Conservation (phyloP, 257 asterid genomes). For the Haberlea rhodopensis region DNA sequence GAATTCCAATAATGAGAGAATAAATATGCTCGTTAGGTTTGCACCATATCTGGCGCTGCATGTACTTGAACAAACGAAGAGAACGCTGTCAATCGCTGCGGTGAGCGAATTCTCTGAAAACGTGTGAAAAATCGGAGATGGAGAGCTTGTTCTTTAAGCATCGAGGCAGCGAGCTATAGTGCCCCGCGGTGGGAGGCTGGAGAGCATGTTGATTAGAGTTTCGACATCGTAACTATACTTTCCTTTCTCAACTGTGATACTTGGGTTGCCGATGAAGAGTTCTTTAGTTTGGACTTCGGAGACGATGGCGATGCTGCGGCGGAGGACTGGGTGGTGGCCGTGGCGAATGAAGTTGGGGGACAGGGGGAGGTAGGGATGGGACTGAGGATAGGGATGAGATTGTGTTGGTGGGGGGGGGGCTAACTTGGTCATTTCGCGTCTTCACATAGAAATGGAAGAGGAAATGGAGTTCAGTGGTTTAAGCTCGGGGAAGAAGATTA, state of each 20-base stretch:
- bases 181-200: constrained; percentile 96
- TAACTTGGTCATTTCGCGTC: constrained; percentile 43
- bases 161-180: constrained; percentile 96
- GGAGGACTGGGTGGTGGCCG: constrained; percentile 32
- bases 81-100: constrained; percentile 98
- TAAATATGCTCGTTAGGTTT: constrained; percentile 89
- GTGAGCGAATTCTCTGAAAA: constrained; percentile 82
- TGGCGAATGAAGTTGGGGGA: constrained; percentile 27
- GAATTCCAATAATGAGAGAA: constrained; percentile 67
- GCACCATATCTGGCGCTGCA: constrained; percentile 98
- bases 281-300: constrained; percentile 60
- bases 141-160: constrained; percentile 85
- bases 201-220: constrained; percentile 90
- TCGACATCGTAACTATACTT: constrained; percentile 93
- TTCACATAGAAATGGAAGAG: constrained; percentile 23
- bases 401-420: constrained; percentile 43
- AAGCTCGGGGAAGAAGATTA: not conserved
- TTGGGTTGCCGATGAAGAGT: constrained; percentile 78
- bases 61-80: constrained; percentile 84
- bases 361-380: constrained; percentile 38
- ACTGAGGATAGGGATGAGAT: constrained; percentile 42
- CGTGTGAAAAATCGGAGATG: constrained; percentile 70
- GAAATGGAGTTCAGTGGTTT: constrained; percentile 17
- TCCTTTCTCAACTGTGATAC: constrained; percentile 87
- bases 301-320: constrained; percentile 40